Evolutionary conservation across 768 basidiomycete species (phyloP).

Genomic region (Flagelloscypha sp.): DNA sequence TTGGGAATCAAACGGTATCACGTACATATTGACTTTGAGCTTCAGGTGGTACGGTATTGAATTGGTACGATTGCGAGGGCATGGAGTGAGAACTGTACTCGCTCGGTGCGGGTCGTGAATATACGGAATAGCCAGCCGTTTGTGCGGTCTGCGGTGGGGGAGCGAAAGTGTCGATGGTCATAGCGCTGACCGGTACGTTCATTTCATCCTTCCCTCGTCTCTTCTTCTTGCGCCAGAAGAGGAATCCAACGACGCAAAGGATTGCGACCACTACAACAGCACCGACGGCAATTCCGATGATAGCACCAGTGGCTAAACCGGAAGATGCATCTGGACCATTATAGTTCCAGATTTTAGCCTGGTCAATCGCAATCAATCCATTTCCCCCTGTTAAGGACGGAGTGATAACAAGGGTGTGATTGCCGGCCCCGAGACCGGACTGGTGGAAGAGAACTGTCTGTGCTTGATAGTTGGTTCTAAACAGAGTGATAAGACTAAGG

Average conservation of each 20-base stretch:
- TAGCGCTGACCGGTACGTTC: background rate
- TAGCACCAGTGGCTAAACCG: slow-evolving; percentile 7
- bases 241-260: slow-evolving; percentile 4
- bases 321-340: background rate
- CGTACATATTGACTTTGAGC: no score
- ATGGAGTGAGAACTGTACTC: no score
- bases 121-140: no score
- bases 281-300: slow-evolving; percentile 7
- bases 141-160: no score
- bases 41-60: no score
- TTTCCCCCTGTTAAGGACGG: slow-evolving; percentile 6
- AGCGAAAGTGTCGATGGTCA: no score
- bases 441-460: slow-evolving; percentile 16
- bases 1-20: no score
- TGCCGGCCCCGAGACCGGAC: slow-evolving; percentile 16
- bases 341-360: slow-evolving; percentile 2
- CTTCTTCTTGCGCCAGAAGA: slow-evolving; percentile 3
- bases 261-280: slow-evolving; percentile 6
- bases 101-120: no score
- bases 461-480: slow-evolving; percentile 6
- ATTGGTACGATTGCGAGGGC: no score
- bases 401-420: slow-evolving; percentile 19
- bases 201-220: slow-evolving; percentile 4
- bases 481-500: no score
- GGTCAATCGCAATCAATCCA: slow-evolving; percentile 10